phyloP scores from a whole-genome alignment of 75 land plant genomes.

The Cryptomeria japonica region DNA sequence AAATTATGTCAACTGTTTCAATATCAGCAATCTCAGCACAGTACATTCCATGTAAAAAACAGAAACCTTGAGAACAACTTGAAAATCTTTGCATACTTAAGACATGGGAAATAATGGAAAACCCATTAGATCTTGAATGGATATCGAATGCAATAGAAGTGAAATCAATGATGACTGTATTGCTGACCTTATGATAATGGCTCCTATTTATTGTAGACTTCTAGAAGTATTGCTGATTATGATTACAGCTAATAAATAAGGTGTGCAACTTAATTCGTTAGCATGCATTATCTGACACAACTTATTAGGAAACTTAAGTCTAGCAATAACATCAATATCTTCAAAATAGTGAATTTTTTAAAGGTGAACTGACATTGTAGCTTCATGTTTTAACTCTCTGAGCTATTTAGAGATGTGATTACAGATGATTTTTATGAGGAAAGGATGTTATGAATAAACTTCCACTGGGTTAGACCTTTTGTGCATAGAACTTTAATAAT shows the following conservation, averaged over 20 bases:
- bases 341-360: not conserved
- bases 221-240: not conserved
- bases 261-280: not conserved
- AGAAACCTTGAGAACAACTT: not conserved
- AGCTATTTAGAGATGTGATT: not conserved
- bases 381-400: not conserved
- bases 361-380: not conserved
- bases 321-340: not conserved
- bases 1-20: not conserved
- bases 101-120: not conserved
- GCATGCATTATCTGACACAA: not conserved
- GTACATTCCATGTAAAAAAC: not conserved
- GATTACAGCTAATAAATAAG: not conserved
- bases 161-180: not conserved
- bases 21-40: not conserved
- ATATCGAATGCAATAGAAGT: not conserved
- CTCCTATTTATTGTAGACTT: not conserved
- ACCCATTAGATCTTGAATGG: not conserved
- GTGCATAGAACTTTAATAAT: too few species aligned
- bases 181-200: not conserved
- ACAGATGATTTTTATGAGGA: too few species aligned
- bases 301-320: not conserved
- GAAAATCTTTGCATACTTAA: not conserved
- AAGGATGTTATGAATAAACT: too few species aligned
- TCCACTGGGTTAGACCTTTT: too few species aligned